phyloP scores from a whole-genome alignment of 177 flowering plant genomes.

The Telopea speciosissima region DNA sequence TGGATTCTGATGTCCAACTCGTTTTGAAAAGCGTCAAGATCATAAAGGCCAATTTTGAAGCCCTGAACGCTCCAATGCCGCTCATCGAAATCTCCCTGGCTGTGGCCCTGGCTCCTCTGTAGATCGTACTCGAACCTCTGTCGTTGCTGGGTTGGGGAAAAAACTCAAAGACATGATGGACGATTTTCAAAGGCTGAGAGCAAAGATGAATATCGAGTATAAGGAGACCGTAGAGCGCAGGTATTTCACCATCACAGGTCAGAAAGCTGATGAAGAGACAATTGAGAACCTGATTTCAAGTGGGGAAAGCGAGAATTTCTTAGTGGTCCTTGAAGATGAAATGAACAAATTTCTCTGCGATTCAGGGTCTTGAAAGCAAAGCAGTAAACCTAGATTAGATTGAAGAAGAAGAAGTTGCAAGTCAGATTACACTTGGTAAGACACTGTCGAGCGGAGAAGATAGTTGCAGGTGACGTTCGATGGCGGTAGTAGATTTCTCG shows the following conservation, averaged over 20 bases:
- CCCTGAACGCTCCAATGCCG: constrained; percentile 22
- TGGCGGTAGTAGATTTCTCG: too few relatives aligned
- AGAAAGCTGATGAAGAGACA: constrained; percentile 23
- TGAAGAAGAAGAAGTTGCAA: too few relatives aligned
- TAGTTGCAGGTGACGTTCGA: too few relatives aligned
- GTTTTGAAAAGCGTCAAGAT: constrained; percentile 23
- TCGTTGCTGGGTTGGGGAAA: constrained; percentile 26
- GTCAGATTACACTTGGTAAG: too few relatives aligned
- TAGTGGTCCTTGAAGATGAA: too few relatives aligned
- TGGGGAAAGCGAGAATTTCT: constrained; percentile 27
- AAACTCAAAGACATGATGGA: too few relatives aligned
- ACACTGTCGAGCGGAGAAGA: too few relatives aligned
- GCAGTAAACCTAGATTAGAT: too few relatives aligned
- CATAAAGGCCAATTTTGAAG: constrained; percentile 26
- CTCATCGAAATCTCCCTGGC: constrained; percentile 27
- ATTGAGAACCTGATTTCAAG: constrained; percentile 26
- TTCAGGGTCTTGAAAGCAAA: too few relatives aligned
- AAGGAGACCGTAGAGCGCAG: constrained; percentile 32
- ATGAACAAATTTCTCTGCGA: too few relatives aligned
- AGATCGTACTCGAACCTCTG: constrained; percentile 30
- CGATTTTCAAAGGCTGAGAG: too few relatives aligned
- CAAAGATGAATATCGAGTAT: too few relatives aligned
- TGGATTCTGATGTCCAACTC: constrained; percentile 27
- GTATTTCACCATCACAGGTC: constrained; percentile 31
- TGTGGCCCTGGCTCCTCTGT: constrained; percentile 32